Evolutionary conservation across 345 rosid genomes (phyloP).

Genomic region (Atalantia buxifolia): DNA sequence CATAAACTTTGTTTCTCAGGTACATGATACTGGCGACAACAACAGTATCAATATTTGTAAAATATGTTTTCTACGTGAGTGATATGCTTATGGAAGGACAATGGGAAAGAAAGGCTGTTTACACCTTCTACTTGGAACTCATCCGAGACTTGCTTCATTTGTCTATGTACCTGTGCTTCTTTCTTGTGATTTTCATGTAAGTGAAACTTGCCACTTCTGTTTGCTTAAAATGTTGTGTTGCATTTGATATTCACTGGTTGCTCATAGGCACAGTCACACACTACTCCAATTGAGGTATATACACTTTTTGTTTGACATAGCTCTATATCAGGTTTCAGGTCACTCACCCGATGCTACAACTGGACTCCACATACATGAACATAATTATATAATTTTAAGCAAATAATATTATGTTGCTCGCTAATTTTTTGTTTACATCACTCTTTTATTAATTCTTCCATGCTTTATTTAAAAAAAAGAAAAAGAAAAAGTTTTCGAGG

Average conservation of each 20-base stretch:
- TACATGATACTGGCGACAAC: constrained; percentile 95
- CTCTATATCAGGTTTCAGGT: neutral
- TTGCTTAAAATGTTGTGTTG: neutral
- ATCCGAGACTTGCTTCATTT: constrained; percentile 92
- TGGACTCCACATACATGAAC: neutral
- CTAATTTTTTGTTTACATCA: neutral
- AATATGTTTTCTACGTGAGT: constrained; percentile 82
- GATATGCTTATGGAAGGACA: constrained; percentile 97
- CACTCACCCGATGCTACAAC: neutral
- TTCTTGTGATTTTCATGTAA: constrained; percentile 94
- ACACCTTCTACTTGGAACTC: constrained; percentile 93
- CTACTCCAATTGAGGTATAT: neutral
- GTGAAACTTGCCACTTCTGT: constrained; percentile 18
- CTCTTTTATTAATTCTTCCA: neutral
- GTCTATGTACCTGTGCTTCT: constrained; percentile 94
- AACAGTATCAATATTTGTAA: constrained; percentile 75
- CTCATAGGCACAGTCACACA: neutral
- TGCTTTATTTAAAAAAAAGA: too few species aligned
- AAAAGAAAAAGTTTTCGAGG: neutral
- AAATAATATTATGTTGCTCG: neutral
- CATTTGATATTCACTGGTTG: neutral
- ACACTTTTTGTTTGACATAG: neutral
- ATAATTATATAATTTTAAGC: neutral
- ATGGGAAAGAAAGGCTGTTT: constrained; percentile 92
- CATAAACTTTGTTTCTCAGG: constrained; percentile 36